Conservation (phyloP, 495 filamentous ascomycete species). For the Penicillium fimorum region DNA sequence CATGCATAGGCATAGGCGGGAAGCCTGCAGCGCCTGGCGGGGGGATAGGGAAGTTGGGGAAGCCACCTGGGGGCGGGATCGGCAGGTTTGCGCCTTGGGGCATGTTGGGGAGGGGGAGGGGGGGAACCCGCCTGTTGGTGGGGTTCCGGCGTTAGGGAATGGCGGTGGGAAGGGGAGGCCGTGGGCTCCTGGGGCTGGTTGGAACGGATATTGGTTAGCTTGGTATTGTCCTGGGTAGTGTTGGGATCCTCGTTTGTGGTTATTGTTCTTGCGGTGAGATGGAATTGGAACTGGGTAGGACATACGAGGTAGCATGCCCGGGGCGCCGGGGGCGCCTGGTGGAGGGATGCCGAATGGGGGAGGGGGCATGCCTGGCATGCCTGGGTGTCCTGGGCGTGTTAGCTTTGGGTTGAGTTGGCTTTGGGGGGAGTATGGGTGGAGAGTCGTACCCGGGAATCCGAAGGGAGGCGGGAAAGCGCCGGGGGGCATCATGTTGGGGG, state of each 20-base stretch:
- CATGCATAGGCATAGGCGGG: conserved; percentile 21
- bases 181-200: conserved; percentile 54
- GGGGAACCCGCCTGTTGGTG: conserved; percentile 33
- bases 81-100: conserved; percentile 51
- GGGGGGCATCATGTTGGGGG: conserved; percentile 64
- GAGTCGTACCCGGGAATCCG: conserved; percentile 55
- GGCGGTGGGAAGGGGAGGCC: conserved; percentile 67
- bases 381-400: conserved; percentile 39
- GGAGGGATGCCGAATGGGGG: conserved; percentile 56
- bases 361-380: conserved; percentile 52
- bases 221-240: neutral
- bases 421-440: conserved; percentile 2
- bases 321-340: conserved; percentile 42
- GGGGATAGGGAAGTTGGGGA: conserved; percentile 53
- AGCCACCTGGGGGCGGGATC: conserved; percentile 60
- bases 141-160: conserved; percentile 42
- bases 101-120: conserved; percentile 15
- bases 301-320: conserved; percentile 49
- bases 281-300: conserved; percentile 11
- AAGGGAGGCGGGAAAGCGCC: conserved; percentile 52
- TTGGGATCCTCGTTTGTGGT: neutral
- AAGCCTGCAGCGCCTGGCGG: conserved; percentile 36
- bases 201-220: conserved; percentile 21
- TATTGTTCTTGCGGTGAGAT: neutral
- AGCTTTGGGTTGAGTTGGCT: conserved; percentile 7